Percentiles rank a stretch among this genome's conserved stretches.
phyloP scores from a whole-genome alignment of 2,329 filamentous ascomycete genomes.

The Sporothrix schenckii region DNA sequence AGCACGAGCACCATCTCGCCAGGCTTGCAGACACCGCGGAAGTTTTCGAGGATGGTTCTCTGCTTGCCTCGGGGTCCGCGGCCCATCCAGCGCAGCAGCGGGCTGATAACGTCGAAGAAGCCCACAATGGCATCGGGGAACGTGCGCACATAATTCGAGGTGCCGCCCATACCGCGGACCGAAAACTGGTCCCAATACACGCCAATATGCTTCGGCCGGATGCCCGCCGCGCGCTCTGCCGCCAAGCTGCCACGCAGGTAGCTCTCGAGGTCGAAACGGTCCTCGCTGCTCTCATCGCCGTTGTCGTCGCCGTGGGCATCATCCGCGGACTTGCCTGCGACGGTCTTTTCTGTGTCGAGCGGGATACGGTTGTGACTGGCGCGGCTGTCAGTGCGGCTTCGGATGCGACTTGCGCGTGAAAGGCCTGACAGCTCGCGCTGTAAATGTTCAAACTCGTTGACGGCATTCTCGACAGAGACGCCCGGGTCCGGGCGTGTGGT shows the following conservation, averaged over 20 bases:
- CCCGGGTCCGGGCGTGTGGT: constrained; percentile 50
- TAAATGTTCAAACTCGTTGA: constrained; percentile 71
- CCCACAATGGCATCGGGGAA: constrained; percentile 76
- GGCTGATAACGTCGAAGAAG: constrained; percentile 75
- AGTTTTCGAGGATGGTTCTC: constrained; percentile 72
- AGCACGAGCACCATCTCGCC: constrained; percentile 89
- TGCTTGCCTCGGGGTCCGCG: constrained; percentile 69
- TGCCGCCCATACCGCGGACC: constrained; percentile 73
- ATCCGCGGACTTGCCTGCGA: not conserved
- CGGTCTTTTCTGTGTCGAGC: constrained; percentile 62
- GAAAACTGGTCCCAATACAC: constrained; percentile 78
- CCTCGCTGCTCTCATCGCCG: constrained; percentile 49
- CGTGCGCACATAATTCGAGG: constrained; percentile 71
- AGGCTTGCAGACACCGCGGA: constrained; percentile 70
- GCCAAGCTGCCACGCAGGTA: constrained; percentile 71
- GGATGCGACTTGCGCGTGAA: constrained; percentile 55
- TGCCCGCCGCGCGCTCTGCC: constrained; percentile 75
- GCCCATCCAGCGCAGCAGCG: constrained; percentile 65
- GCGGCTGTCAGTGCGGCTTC: constrained; percentile 49
- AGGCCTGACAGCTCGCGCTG: constrained; percentile 62
- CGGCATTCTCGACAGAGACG: constrained; percentile 67
- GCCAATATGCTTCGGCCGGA: constrained; percentile 77
- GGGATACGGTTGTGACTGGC: constrained; percentile 45
- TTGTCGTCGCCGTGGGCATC: constrained; percentile 41
- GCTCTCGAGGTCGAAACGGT: constrained; percentile 74